phyloP scores from a whole-genome alignment of 306 rosid genomes.

The Cicer arietinum region DNA sequence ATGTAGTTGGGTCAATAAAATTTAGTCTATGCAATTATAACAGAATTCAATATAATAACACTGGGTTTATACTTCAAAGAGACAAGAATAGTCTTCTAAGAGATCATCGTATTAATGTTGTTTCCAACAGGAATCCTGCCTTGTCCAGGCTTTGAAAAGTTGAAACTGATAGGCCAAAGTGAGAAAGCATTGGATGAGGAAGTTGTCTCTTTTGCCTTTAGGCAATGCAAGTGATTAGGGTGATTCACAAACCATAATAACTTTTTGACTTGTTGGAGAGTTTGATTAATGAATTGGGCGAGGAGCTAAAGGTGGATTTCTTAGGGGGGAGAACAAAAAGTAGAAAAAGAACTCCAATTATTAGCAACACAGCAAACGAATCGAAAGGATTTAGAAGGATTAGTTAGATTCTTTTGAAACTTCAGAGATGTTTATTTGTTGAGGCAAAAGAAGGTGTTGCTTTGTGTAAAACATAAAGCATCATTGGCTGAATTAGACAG shows the following conservation, averaged over 20 bases:
- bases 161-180: neutral
- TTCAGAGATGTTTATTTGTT: neutral
- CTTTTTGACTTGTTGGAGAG: neutral
- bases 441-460: neutral
- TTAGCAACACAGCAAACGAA: neutral
- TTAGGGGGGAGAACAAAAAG: neutral
- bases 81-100: constrained; percentile 1
- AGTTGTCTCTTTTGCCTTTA: neutral
- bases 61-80: neutral
- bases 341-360: neutral
- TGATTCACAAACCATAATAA: neutral
- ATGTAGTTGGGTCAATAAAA: neutral
- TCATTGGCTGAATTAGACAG: neutral
- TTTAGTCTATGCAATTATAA: neutral
- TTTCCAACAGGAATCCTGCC: neutral
- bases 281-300: neutral
- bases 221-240: neutral
- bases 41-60: neutral
- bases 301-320: neutral
- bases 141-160: neutral
- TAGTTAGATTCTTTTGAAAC: constrained; percentile 1
- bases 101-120: neutral
- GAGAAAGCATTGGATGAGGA: constrained; percentile 10
- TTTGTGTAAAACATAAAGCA: neutral
- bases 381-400: neutral